Base-by-base conservation (phyloP, 2,329 filamentous ascomycete genomes). In the Xylariomycetidae sp. region DNA sequence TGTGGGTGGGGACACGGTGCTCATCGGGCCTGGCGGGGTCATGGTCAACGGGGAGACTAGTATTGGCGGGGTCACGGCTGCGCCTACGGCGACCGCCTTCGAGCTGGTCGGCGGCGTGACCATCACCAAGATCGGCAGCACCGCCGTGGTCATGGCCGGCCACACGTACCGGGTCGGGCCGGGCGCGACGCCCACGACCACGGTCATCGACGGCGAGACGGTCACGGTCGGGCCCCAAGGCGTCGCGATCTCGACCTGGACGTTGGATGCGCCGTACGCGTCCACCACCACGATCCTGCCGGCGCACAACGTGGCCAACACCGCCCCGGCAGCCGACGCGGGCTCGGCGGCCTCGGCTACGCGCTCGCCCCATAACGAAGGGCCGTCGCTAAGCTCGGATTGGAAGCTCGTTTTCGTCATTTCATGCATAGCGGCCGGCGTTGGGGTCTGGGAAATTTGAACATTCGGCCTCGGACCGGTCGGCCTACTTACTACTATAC, bases 81-180 rank as follows among this genome's bases (percentile, higher is more conserved):
- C 51, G 2, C 26, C 26, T 6, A 53, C 49, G 2, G 58, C 57
- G 10, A 68, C 64, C 1, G 54, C 58, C 3, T 65, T 61, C 46
- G 66, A 65, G 26, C 63, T 74, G 35, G 61, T 71, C 7, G 72
- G 71, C 32, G 72, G 72, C 9, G 70, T 64, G 12, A 73, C 71
- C 3, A 57, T 75, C 32, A 71, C 68, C 12, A 61, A 68, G 44
- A 45, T 74, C 7, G 65, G 63, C n/a, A 53, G 65, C 1, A 68
- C 63, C 3, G 54, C 65, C 10, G 63, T 71, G 2, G 61, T 78
- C 18, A 58, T 81, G 30, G 57, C 61, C 22, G 67, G 66, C 20
- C 56, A 56, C 3, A 74, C 67, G 0, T 76, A 73, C 44, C 70
- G 65, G 2, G 53, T 78, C 30, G 72, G 71, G 0, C 59, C 67